These are phyloP conservation scores for Marasmius fiardii DNA, from an alignment of 1,284 basidiomycete species.

Conservation along the genomic window DNA sequence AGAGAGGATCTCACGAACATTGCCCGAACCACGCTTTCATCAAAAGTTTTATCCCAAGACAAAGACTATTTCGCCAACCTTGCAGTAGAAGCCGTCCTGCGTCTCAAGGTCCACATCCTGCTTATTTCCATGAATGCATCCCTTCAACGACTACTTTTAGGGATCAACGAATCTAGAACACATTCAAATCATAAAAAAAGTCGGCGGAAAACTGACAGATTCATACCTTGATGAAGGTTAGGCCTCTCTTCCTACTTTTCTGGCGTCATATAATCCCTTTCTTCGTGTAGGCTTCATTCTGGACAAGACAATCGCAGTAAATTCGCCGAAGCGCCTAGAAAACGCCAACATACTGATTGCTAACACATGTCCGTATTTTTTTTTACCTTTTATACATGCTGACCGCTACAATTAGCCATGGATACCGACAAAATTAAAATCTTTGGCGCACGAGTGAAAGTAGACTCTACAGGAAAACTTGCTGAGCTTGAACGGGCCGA, in stretches of 20 bases:
- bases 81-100: constrained; percentile 94
- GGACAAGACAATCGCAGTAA: constrained; percentile 94
- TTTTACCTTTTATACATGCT: not conserved
- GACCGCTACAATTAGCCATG: constrained; percentile 67
- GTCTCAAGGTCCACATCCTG: constrained; percentile 67
- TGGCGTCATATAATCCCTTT: constrained; percentile 1
- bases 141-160: constrained; percentile 30
- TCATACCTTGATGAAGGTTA: constrained; percentile 94
- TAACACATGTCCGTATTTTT: constrained; percentile 77
- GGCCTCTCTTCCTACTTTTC: not conserved
- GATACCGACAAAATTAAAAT: constrained; percentile 99
- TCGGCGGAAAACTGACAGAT: constrained; percentile 97
- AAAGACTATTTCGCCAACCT: constrained; percentile 99
- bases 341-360: constrained; percentile 97
- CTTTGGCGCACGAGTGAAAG: constrained; percentile 95
- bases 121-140: not conserved
- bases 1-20: constrained; percentile 13
- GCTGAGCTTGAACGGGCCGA: constrained; percentile 98
- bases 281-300: constrained; percentile 83
- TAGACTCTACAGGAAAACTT: constrained; percentile 94
- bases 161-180: constrained; percentile 97
- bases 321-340: constrained; percentile 92
- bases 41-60: constrained; percentile 96
- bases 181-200: constrained; percentile 99
- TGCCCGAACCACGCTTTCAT: constrained; percentile 92